These are phyloP conservation scores for Phylloporus sp. DNA, from an alignment of 768 basidiomycete genomes.

Conservation along the genomic window DNA sequence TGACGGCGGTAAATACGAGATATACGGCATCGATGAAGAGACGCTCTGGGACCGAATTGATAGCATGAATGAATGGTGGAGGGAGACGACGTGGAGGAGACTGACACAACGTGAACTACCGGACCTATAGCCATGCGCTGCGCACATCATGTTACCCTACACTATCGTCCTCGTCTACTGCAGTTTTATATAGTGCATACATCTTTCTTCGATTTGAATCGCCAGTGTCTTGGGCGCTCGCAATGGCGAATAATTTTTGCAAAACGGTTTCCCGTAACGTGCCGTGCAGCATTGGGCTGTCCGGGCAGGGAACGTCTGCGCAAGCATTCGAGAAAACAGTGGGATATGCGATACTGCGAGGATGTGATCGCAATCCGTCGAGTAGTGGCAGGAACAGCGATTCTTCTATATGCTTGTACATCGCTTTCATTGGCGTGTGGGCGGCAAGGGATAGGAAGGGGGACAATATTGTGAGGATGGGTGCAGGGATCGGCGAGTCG, in stretches of 20 bases:
- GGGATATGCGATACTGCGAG: slow-evolving; percentile 42
- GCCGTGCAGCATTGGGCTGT: slow-evolving; percentile 32
- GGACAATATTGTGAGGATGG: slow-evolving; percentile 49
- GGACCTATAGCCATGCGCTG: slow-evolving; percentile 40
- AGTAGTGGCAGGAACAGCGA: slow-evolving; percentile 69
- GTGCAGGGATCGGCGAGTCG: slow-evolving; percentile 35
- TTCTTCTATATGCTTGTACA: slow-evolving; percentile 69
- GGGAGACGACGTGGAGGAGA: slow-evolving; percentile 82
- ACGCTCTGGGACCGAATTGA: slow-evolving; percentile 78
- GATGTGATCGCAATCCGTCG: slow-evolving; percentile 41
- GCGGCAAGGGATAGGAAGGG: slow-evolving; percentile 77
- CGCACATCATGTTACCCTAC: slow-evolving; percentile 11
- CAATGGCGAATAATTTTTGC: slow-evolving; percentile 62
- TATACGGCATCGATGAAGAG: slow-evolving; percentile 84
- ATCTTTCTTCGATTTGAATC: slow-evolving; percentile 79
- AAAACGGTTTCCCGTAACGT: slow-evolving; percentile 54
- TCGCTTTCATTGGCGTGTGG: slow-evolving; percentile 54
- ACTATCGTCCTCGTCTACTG: slow-evolving; percentile 39
- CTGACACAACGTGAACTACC: slow-evolving; percentile 80
- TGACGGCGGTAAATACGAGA: slow-evolving; percentile 75
- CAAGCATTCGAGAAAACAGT: slow-evolving; percentile 51
- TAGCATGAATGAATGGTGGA: slow-evolving; percentile 89
- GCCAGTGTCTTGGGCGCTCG: slow-evolving; percentile 67
- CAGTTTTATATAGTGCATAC: slow-evolving; percentile 74
- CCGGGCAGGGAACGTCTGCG: slow-evolving; percentile 35